Base-by-base conservation (phyloP, 1,284 basidiomycete species). In the Papiliotrema fonsecae region DNA sequence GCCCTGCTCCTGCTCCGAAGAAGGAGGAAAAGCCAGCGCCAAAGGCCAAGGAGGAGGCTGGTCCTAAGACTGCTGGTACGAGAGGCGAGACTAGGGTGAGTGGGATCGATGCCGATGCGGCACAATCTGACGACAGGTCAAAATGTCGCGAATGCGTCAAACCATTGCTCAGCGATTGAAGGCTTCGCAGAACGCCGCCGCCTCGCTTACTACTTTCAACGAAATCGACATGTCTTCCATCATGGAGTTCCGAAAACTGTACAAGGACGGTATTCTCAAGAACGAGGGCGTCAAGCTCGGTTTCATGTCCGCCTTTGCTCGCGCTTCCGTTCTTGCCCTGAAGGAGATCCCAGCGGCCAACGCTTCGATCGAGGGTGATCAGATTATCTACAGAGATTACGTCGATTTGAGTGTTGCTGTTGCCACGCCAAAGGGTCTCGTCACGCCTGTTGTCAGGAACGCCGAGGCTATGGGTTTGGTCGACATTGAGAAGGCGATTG, bases 151-250 rank as follows among this genome's bases (percentile, higher is more conserved):
- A 49, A 98, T 98, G 96, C 88, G 94, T 54, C 79, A 88, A 61
- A 88, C 94, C 56, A 98, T 98, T 66, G 88, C 94, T 42, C 91
- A 96, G 77, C 88, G 94, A 51, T 82, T 98, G 70, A 98, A 98
- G 79, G 88, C 97, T 73, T 96, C 93, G 36, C 94, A 98, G 76
- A 97, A 97, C 75, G 83, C 91, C 13, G 96, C 94, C 10, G 94
- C 94, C 40, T 92, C 91, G 51, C 77, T 98, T 57, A 98, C 96
- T 45, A 98, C 94, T 38, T 98, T 98, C 82, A 97, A 98, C 78
- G 94, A 98, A 77, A 91, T 98, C 70, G 94, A 98, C 79, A 98
- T 98, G 94, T 92, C 88, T 39, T 85, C 86, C 40, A 77, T 97
- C 55, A 88, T 97, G 79, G 86, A 87, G 46, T 86, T 98, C 84